Evolutionary conservation across 768 basidiomycete genomes (phyloP).

Genomic region (Hypsizygus marmoreus): DNA sequence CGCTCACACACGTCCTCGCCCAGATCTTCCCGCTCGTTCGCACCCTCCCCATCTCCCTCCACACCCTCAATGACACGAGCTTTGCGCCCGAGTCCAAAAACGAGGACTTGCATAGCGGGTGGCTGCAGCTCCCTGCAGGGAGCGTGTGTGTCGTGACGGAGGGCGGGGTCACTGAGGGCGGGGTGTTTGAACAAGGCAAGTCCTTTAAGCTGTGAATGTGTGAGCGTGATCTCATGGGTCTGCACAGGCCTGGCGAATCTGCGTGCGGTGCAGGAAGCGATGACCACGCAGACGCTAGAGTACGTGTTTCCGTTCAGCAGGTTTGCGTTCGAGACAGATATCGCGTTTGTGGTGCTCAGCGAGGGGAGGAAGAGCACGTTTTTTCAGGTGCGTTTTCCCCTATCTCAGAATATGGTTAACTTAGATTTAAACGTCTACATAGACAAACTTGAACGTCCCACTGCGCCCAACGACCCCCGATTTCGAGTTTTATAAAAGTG

Average conservation of each 20-base stretch:
- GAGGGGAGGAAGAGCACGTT: constrained; percentile 73
- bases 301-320: constrained; percentile 78
- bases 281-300: constrained; percentile 64
- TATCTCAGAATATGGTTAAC: constrained; percentile 29
- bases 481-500: constrained; percentile 50
- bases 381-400: constrained; percentile 52
- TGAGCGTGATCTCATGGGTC: not conserved
- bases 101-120: constrained; percentile 72
- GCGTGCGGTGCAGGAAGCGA: constrained; percentile 60
- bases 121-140: constrained; percentile 69
- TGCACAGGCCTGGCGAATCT: constrained; percentile 65
- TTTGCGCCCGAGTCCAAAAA: constrained; percentile 73
- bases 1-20: constrained; percentile 55
- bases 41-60: constrained; percentile 61
- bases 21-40: constrained; percentile 60
- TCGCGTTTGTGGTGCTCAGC: constrained; percentile 62
- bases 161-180: constrained; percentile 67
- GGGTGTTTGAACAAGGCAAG: constrained; percentile 55
- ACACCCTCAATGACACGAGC: constrained; percentile 53
- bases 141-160: constrained; percentile 66
- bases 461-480: constrained; percentile 34
- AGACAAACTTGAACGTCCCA: constrained; percentile 64
- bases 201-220: constrained; percentile 41
- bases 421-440: constrained; percentile 1
- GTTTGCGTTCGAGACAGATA: constrained; percentile 73